Percentiles rank a stretch among this genome's conserved stretches.
Conservation (phyloP, 2,329 filamentous ascomycete species). For the Colletotrichum melonis region DNA sequence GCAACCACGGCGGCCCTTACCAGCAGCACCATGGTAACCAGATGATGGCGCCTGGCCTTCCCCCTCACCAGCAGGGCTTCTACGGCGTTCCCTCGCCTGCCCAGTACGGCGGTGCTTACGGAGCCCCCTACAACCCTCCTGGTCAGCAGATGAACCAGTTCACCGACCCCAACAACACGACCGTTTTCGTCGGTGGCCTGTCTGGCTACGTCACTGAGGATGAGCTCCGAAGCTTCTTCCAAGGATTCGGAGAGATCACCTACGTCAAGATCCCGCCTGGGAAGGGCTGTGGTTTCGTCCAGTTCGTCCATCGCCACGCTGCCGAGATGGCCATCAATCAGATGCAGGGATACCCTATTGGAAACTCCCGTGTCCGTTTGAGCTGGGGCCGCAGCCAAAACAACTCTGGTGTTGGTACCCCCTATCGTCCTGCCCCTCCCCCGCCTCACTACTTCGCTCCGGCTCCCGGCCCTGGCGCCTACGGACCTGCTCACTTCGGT, state of each 20-base stretch:
- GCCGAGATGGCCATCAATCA: constrained; percentile 99
- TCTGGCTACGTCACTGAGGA: constrained; percentile 99
- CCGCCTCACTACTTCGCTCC: constrained; percentile 64
- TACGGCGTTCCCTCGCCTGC: constrained; percentile 39
- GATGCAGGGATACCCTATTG: constrained; percentile 99
- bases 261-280: constrained; percentile 99
- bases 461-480: constrained; percentile 52
- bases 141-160: constrained; percentile 90
- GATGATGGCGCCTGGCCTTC: constrained; percentile 59
- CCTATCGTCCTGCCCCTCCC: constrained; percentile 90
- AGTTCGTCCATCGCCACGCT: constrained; percentile 98
- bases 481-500: constrained; percentile 60
- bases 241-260: constrained; percentile 98
- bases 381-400: constrained; percentile 99
- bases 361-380: constrained; percentile 96
- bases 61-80: constrained; percentile 54
- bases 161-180: constrained; percentile 99
- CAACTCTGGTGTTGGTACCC: constrained; percentile 98
- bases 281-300: constrained; percentile 98
- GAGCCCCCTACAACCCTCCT: constrained; percentile 34
- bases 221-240: constrained; percentile 99
- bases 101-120: constrained; percentile 33
- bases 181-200: constrained; percentile 96
- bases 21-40: constrained; percentile 54
- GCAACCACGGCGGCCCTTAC: constrained; percentile 46